Base-by-base conservation (phyloP, 768 basidiomycete genomes). In the Calocybe indica region DNA sequence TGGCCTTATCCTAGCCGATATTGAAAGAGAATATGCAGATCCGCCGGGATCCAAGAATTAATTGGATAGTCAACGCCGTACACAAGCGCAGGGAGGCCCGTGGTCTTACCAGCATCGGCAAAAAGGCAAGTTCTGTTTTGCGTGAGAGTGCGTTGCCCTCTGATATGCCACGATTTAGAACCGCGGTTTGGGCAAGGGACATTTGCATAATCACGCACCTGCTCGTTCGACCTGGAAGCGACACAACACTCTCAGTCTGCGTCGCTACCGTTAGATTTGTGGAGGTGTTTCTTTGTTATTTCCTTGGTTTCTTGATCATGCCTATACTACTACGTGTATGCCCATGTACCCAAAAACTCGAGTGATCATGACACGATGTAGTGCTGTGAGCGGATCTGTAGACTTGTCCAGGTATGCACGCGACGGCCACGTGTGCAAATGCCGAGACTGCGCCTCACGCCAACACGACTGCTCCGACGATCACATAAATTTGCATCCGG, bases 41-140 rank as follows among this genome's bases (percentile, higher is more conserved):
- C 71, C 91, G 92, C 55, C 90, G 94, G 55, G 94, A 99, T 67
- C 75, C 96, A 55, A 83, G 91, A 62, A 97, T 99, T 77, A 98
- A 90, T 85, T 99, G 95, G 96, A 99, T 99, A 72, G 74, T 79
- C 63, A 93, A 94, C 68, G 88, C 96, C 30, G 95, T 98, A 42
- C 96, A 99, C 86, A 99, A 97, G 75, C 91, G 88, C 64, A 85
- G 96, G 62, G 96, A 99, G 70, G 82, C 91, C 58, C 92, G 96
- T 68, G 96, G 96, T 54, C 91, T 99, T 58, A 99, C 96, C 65
- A 85, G 88, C 64, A 82, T 89, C 52, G 96, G 96, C 60, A 98
- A 98, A 73, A 83, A 92, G 78, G 90, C 86, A n/a, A 22, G 74
- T 66, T 7, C 22, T n/a, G 28, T 47, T 47, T 33, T 49, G 13